phyloP scores from a whole-genome alignment of 176 grass and related monocot species.

The bread wheat (Triticum aestivum) region IWGSC_CS_RefSeq_v2.1 NC_057810.1:462752667-462753166 shows the following conservation, averaged over 20 bases:
- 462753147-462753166: too few relatives aligned
- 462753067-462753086: too few relatives aligned
- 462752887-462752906: not conserved
- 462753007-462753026: too few relatives aligned
- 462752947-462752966: not conserved
- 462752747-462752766: not conserved
- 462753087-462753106: too few relatives aligned
- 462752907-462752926: not conserved
- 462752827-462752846: not conserved
- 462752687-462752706: not conserved
- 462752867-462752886: conserved; percentile 9
- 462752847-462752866: not conserved
- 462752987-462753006: not conserved
- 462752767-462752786: not conserved
- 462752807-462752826: not conserved
- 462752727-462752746: not conserved
- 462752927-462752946: not conserved
- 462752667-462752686: not conserved
- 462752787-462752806: not conserved
- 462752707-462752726: not conserved
- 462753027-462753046: too few relatives aligned
- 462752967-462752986: not conserved
- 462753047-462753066: too few relatives aligned
- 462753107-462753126: too few relatives aligned
- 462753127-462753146: too few relatives aligned